These are phyloP conservation scores for Aspergillus sp. DNA, from an alignment of 2,329 filamentous ascomycete genomes.

Conservation along the genomic window DNA sequence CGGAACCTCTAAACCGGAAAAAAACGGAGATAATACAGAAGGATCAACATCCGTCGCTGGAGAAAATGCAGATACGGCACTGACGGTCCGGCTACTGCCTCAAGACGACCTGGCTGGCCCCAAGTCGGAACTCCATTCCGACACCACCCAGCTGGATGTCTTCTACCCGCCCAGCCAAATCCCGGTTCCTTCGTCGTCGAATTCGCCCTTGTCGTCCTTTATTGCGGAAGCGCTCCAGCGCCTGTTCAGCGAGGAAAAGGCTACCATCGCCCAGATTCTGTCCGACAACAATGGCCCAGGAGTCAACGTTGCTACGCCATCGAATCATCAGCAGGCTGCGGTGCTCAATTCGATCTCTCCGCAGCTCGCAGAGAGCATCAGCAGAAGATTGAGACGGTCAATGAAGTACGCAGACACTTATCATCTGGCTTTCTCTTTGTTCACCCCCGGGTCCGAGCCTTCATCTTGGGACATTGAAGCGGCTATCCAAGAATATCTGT, in stretches of 20 bases:
- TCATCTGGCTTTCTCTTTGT: slow-evolving; percentile 92
- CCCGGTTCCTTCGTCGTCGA: slow-evolving; percentile 62
- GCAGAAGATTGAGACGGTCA: slow-evolving; percentile 70
- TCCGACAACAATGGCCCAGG: slow-evolving; percentile 45
- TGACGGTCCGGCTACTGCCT: slow-evolving; percentile 67
- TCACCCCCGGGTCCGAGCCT: slow-evolving; percentile 71
- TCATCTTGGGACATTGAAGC: slow-evolving; percentile 88
- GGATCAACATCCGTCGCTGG: slow-evolving; percentile 2
- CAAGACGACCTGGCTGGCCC: slow-evolving; percentile 42
- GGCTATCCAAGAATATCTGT: slow-evolving; percentile 75
- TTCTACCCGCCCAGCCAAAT: slow-evolving; percentile 68
- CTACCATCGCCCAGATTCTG: slow-evolving; percentile 72
- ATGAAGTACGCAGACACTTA: slow-evolving; percentile 92
- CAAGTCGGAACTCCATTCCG: slow-evolving; percentile 62
- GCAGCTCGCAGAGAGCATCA: slow-evolving; percentile 54
- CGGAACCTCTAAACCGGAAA: background rate
- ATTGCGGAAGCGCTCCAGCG: slow-evolving; percentile 72
- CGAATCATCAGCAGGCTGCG: slow-evolving; percentile 22
- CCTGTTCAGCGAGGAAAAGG: slow-evolving; percentile 82
- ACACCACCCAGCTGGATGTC: slow-evolving; percentile 68
- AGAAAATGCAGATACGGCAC: slow-evolving; percentile 47
- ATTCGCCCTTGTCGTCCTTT: slow-evolving; percentile 69
- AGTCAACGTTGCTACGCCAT: background rate
- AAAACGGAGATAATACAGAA: slow-evolving; percentile 7
- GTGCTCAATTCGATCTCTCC: slow-evolving; percentile 37